These are phyloP conservation scores for Parsonsia alboflavescens DNA, from an alignment of 257 asterid species.

Conservation along the genomic window DNA sequence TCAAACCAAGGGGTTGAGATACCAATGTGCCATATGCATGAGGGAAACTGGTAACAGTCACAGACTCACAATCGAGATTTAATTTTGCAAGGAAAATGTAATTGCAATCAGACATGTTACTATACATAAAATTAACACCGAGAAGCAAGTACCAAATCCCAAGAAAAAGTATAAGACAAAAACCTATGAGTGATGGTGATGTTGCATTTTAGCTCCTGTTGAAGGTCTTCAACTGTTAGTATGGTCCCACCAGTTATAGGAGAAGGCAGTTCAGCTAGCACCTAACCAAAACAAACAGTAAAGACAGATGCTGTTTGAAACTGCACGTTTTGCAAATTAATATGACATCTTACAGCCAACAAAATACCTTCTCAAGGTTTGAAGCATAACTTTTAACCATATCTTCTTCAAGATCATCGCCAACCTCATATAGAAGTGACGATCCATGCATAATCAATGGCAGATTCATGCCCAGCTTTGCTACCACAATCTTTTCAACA, in stretches of 20 bases:
- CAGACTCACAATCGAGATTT: not conserved
- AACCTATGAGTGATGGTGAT: slow-evolving; percentile 85
- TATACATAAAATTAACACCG: not conserved
- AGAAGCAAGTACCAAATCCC: not conserved
- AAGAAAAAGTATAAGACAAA: slow-evolving; percentile 16
- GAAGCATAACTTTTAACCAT: slow-evolving; percentile 85
- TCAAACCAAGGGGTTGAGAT: not conserved
- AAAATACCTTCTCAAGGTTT: slow-evolving; percentile 82
- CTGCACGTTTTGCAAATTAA: not conserved
- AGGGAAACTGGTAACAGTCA: not conserved
- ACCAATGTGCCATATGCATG: not conserved
- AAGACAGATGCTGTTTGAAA: not conserved
- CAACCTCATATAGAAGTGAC: slow-evolving; percentile 89
- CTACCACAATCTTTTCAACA: slow-evolving; percentile 81
- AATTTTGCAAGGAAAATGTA: not conserved
- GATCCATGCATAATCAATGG: slow-evolving; percentile 89
- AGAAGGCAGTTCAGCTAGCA: slow-evolving; percentile 77
- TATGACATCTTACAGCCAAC: slow-evolving; percentile 1
- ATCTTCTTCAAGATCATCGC: slow-evolving; percentile 89
- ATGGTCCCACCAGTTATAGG: slow-evolving; percentile 80
- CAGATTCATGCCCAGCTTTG: slow-evolving; percentile 85
- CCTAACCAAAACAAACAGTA: slow-evolving; percentile 39
- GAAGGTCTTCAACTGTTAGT: slow-evolving; percentile 93
- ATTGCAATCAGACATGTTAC: not conserved
- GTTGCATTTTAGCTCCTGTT: slow-evolving; percentile 83